These are phyloP conservation scores for Rhizophora apiculata DNA, from an alignment of 345 rosid species.

Conservation along the genomic window DNA sequence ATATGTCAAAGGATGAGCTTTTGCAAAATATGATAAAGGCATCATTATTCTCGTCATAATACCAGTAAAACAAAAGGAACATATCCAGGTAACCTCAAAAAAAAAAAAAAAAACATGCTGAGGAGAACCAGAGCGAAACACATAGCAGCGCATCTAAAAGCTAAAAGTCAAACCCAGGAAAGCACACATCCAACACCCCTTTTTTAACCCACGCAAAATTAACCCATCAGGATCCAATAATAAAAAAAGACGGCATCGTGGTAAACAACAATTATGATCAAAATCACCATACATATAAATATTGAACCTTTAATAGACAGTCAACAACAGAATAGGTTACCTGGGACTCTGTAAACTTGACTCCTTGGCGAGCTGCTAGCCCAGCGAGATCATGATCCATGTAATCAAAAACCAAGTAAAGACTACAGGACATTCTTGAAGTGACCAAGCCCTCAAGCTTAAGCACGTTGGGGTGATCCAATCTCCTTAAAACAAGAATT, in stretches of 20 bases:
- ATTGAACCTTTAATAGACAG: neutral
- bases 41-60: no score
- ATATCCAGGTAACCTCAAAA: slow-evolving; percentile 17
- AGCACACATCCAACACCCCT: neutral
- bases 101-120: slow-evolving; percentile 10
- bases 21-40: no score
- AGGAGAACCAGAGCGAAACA: slow-evolving; percentile 18
- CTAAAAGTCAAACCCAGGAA: slow-evolving; percentile 22
- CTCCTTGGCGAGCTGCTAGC: slow-evolving; percentile 59
- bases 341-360: slow-evolving; percentile 89
- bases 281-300: neutral
- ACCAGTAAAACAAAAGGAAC: slow-evolving; percentile 5
- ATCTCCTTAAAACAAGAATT: slow-evolving; percentile 67
- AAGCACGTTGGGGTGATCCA: slow-evolving; percentile 83
- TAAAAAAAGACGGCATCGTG: neutral
- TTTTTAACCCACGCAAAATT: slow-evolving; percentile 19
- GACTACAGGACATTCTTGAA: slow-evolving; percentile 87
- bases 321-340: slow-evolving; percentile 25
- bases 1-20: no score
- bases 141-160: slow-evolving; percentile 19
- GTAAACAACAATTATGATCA: slow-evolving; percentile 10
- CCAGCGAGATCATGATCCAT: slow-evolving; percentile 99
- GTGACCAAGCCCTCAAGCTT: slow-evolving; percentile 88
- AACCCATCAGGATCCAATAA: slow-evolving; percentile 6
- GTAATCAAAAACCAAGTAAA: slow-evolving; percentile 83